A percentile compares a stretch with the other conserved stretches of the same genome.
Conservation (phyloP, 208 protist genomes). For the Wallacemonas sp. region DNA sequence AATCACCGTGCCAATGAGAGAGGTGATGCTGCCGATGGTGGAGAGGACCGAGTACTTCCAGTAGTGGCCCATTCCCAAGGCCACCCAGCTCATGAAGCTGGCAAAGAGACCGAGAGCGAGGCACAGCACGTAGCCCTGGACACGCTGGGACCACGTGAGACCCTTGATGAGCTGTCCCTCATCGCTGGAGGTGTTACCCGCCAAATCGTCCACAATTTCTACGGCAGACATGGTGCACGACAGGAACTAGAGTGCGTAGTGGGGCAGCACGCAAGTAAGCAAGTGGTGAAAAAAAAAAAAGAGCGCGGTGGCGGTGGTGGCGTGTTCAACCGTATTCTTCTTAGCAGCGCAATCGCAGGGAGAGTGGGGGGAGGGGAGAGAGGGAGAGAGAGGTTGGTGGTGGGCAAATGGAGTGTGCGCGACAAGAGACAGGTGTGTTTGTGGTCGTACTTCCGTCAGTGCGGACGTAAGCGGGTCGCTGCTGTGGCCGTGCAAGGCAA, state of each 20-base stretch:
- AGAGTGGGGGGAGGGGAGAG: too few relatives aligned
- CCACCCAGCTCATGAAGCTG: conserved; percentile 83
- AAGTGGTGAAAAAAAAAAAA: too few relatives aligned
- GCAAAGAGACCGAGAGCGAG: conserved; percentile 77
- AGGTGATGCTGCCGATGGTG: conserved; percentile 77
- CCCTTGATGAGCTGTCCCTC: conserved; percentile 69
- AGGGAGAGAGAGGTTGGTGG: too few relatives aligned
- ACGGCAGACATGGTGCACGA: conserved; percentile 5
- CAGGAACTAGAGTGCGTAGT: neutral
- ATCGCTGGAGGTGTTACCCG: conserved; percentile 27
- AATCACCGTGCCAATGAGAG: conserved; percentile 76
- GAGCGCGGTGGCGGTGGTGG: too few relatives aligned
- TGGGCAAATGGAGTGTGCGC: too few relatives aligned
- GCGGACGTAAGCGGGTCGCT: too few relatives aligned
- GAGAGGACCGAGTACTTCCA: conserved; percentile 88
- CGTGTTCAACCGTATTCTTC: too few relatives aligned
- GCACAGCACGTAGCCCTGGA: conserved; percentile 85
- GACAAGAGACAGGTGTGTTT: too few relatives aligned
- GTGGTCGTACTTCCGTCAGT: too few relatives aligned
- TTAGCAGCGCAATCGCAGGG: too few relatives aligned
- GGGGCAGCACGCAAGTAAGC: too few relatives aligned
- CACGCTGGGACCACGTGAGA: conserved; percentile 75
- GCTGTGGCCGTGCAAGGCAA: conserved; percentile 8
- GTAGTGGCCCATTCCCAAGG: conserved; percentile 69
- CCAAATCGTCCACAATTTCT: conserved; percentile 14